Conservation (phyloP, 805 yeast species). For the Blastobotrys terrestris region DNA sequence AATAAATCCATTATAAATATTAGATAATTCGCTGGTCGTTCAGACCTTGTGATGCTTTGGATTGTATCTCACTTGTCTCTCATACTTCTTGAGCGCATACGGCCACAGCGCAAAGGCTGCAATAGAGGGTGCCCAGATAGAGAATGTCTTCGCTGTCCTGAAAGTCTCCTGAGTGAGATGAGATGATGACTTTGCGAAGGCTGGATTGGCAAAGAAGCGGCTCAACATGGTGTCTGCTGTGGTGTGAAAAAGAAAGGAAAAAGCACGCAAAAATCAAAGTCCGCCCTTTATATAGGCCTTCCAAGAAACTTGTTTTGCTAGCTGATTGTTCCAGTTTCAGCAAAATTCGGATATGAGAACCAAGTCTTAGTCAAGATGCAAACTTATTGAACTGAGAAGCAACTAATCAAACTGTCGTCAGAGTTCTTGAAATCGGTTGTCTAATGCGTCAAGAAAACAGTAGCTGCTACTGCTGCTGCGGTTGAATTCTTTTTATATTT, state of each 20-base stretch:
- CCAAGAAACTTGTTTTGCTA: neutral
- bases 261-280: neutral
- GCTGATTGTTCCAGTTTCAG: neutral
- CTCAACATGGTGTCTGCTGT: neutral
- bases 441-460: too few relatives aligned
- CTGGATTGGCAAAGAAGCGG: neutral
- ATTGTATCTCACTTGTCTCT: neutral
- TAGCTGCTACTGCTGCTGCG: too few relatives aligned
- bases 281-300: neutral
- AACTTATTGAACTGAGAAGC: too few relatives aligned
- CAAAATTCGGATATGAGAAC: too few relatives aligned
- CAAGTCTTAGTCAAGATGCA: neutral
- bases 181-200: neutral
- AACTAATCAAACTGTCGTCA: too few relatives aligned
- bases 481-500: too few relatives aligned
- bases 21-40: too few relatives aligned
- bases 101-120: conserved; percentile 2
- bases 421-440: too few relatives aligned
- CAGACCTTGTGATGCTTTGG: conserved; percentile 6
- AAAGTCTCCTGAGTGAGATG: neutral
- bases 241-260: neutral
- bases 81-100: neutral
- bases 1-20: too few relatives aligned
- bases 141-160: neutral
- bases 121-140: conserved; percentile 1